Evolutionary conservation across 2,329 filamentous ascomycete genomes (phyloP).

Genomic region (Thermoascus crustaceus): DNA sequence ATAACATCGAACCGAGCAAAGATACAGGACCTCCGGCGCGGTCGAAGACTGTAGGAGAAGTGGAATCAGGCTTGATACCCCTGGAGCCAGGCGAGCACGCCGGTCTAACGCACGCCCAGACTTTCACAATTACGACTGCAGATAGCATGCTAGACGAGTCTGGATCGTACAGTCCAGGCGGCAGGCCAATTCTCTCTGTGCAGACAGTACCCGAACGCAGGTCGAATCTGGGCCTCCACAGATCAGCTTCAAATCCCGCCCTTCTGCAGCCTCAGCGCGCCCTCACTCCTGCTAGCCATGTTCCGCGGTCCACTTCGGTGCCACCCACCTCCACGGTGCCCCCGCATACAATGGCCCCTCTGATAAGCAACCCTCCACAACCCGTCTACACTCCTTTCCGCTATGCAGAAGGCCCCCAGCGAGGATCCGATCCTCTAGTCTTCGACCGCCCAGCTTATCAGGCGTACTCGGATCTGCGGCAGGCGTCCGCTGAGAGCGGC

Average conservation of each 20-base stretch:
- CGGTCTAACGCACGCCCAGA: constrained; percentile 5
- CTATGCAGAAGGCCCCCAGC: constrained; percentile 36
- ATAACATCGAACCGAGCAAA: constrained; percentile 34
- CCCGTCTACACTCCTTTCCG: constrained; percentile 39
- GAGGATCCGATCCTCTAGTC: constrained; percentile 30
- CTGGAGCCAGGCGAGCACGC: constrained; percentile 19
- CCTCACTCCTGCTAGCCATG: neutral
- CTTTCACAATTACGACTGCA: neutral
- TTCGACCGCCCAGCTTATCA: constrained; percentile 37
- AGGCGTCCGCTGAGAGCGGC: constrained; percentile 37
- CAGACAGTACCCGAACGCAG: constrained; percentile 6
- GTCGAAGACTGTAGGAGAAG: constrained; percentile 9
- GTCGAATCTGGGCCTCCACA: constrained; percentile 13
- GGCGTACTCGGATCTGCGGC: constrained; percentile 40
- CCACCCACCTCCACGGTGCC: constrained; percentile 16
- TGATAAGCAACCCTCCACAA: constrained; percentile 30
- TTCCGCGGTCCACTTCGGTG: constrained; percentile 18
- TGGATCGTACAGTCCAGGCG: constrained; percentile 45
- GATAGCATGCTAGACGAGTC: constrained; percentile 8
- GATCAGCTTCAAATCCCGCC: constrained; percentile 21
- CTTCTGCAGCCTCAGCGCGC: neutral
- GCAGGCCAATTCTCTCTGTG: constrained; percentile 39
- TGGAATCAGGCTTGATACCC: constrained; percentile 28
- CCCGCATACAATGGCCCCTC: constrained; percentile 17
- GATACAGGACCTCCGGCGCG: constrained; percentile 6